Base-by-base conservation (phyloP, 345 rosid genomes). In the Geranium brycei region DNA sequence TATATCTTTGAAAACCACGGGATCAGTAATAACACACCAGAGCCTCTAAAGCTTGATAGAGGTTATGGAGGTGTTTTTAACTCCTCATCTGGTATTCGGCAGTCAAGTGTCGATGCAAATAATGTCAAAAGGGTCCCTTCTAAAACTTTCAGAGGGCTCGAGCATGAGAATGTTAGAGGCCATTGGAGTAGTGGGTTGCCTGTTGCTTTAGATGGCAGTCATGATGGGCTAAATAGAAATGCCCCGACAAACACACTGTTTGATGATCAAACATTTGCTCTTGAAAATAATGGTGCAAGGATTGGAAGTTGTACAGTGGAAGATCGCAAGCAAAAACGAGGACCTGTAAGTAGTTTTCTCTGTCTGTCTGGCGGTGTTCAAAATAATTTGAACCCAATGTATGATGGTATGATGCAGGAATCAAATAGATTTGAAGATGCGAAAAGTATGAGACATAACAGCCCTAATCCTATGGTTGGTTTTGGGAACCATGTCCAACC, bases 311-410 rank as follows among this genome's bases (percentile, higher is more conserved):
- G 70, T 51, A 57, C 51, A 57, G 41, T 70, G n/a, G 75, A 71
- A 60, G 71, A 66, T 51, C 65, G 55, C 55, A 72, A 72, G 76
- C 68, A 62, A 62, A 75, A 70, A 62, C 73, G 62, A 66, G 70
- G 62, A 62, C 66, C 75, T 47, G 59, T 31, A 67, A 71, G 65
- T 65, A 62, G 65, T 51, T 47, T 66, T n/a, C 67, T 74, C 59
- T 56, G 64, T 68, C 67, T 35, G 35, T 59, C 66, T 53, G 61
- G 41, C 38, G 60, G 63, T 17, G 55, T 58, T 56, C 67, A 62
- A 47, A 67, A 71, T 56, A 77, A 77, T 66, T 63, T 71, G 59
- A 19, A 59, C 57, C 28, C 57, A 66, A 59, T 53, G 65, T 71
- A 61, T 66, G 38, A 66, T 40, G 60, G 76, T 53, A 62, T 68